These are phyloP conservation scores for Eragrostis nindensis DNA, from an alignment of 176 grass and related monocot genomes.

Conservation along the genomic window DNA sequence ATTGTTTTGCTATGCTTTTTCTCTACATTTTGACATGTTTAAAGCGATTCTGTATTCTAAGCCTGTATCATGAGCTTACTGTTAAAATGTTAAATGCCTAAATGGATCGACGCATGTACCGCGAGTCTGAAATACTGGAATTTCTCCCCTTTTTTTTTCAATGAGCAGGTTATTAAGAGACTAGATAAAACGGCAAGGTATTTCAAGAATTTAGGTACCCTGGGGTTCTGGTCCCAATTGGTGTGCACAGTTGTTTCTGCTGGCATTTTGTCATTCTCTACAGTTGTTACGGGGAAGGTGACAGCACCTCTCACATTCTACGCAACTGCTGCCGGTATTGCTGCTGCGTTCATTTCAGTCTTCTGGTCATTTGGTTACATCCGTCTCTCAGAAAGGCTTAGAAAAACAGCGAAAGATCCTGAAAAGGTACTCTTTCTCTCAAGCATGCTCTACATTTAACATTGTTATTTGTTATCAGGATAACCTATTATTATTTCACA, in stretches of 20 bases:
- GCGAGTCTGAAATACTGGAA: background rate
- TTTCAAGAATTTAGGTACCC: conserved; percentile 89
- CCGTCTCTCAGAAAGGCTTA: conserved; percentile 81
- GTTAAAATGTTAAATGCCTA: background rate
- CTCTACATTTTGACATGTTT: background rate
- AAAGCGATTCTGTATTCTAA: background rate
- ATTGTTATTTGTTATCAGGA: conserved; percentile 11
- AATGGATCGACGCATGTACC: background rate
- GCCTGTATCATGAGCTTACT: background rate
- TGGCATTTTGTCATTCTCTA: conserved; percentile 92
- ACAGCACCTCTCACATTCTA: conserved; percentile 90
- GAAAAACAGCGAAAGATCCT: conserved; percentile 77
- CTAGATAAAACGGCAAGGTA: conserved; percentile 81
- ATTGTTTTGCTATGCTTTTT: background rate
- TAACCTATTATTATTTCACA: background rate
- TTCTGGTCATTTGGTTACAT: conserved; percentile 99
- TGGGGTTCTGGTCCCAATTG: conserved; percentile 92
- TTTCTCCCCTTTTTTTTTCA: background rate
- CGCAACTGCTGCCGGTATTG: conserved; percentile 73
- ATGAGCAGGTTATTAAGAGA: conserved; percentile 82
- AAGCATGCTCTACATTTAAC: background rate
- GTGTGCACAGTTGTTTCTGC: conserved; percentile 84
- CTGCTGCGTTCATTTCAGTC: conserved; percentile 88
- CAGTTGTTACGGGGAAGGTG: conserved; percentile 71
- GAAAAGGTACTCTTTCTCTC: conserved; percentile 65